Evolutionary conservation across 2,329 filamentous ascomycete genomes (phyloP).

Genomic region (Aspergillus spinulosporus): DNA sequence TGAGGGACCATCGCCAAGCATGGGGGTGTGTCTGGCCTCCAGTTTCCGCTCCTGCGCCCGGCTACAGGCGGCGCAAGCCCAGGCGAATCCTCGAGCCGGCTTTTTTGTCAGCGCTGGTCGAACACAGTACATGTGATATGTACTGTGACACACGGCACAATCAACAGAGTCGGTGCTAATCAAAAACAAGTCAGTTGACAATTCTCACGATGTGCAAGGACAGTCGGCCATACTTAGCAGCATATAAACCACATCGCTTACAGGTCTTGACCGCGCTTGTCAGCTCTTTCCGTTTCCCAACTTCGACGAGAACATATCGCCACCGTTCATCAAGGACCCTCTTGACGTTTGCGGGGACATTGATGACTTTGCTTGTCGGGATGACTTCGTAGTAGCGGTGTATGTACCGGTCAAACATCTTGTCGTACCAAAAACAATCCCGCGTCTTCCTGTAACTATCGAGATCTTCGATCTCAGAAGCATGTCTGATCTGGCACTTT

Average conservation of each 20-base stretch:
- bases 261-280: conserved; percentile 95
- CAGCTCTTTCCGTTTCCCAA: conserved; percentile 88
- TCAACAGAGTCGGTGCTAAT: conserved; percentile 88
- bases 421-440: conserved; percentile 95
- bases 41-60: conserved; percentile 91
- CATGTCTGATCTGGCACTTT: conserved; percentile 87
- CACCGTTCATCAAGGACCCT: conserved; percentile 93
- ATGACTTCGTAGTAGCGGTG: conserved; percentile 97
- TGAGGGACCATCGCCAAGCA: conserved; percentile 56
- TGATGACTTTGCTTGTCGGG: conserved; percentile 87
- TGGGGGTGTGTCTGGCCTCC: conserved; percentile 84
- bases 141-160: conserved; percentile 90
- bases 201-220: background rate
- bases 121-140: conserved; percentile 98
- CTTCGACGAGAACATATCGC: conserved; percentile 94
- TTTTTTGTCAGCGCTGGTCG: conserved; percentile 90
- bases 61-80: conserved; percentile 95
- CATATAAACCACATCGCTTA: conserved; percentile 88
- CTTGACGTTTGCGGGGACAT: conserved; percentile 92
- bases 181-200: conserved; percentile 25
- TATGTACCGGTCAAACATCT: conserved; percentile 97
- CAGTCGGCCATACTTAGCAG: conserved; percentile 69
- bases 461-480: conserved; percentile 78
- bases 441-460: conserved; percentile 80
- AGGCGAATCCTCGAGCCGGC: conserved; percentile 93